Percentiles rank a stretch among this genome's conserved stretches.
Evolutionary conservation across 2,329 filamentous ascomycete genomes (phyloP).

Genomic region (Pezicula carpinea): DNA sequence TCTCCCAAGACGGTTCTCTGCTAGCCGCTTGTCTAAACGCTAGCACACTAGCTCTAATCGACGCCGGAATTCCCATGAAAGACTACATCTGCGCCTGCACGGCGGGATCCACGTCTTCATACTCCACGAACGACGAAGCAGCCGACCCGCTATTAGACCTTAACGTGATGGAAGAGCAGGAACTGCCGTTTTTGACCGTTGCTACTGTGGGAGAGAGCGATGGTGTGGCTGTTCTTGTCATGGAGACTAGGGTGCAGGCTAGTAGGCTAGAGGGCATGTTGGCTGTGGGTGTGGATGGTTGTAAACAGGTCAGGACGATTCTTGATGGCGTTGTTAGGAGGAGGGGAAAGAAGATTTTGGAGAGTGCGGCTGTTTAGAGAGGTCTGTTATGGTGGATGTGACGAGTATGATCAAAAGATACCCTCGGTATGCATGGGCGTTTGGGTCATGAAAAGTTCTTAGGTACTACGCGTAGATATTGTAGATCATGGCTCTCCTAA

Average conservation of each 20-base stretch:
- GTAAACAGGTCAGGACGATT: constrained; percentile 76
- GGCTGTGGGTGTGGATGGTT: constrained; percentile 86
- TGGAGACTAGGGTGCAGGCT: constrained; percentile 86
- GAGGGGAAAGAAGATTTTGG: constrained; percentile 61
- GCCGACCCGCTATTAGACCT: constrained; percentile 78
- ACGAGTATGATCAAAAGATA: constrained; percentile 13
- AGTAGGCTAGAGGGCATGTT: constrained; percentile 85
- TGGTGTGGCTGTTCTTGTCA: constrained; percentile 72
- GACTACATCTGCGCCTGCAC: constrained; percentile 89
- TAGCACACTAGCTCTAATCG: constrained; percentile 83
- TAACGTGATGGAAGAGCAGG: constrained; percentile 76
- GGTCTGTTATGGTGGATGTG: constrained; percentile 30
- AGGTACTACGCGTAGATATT: too few relatives aligned
- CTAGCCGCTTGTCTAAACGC: constrained; percentile 90
- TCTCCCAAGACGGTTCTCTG: constrained; percentile 85
- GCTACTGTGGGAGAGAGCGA: constrained; percentile 72
- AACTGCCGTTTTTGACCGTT: constrained; percentile 83
- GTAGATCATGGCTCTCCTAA: not conserved
- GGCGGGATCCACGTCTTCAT: constrained; percentile 70
- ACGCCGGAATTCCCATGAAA: constrained; percentile 92
- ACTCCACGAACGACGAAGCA: constrained; percentile 58
- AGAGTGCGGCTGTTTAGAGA: constrained; percentile 46
- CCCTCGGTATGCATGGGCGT: constrained; percentile 12
- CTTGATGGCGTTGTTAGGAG: constrained; percentile 75
- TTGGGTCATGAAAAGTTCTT: constrained; percentile 3